Percentiles rank a stretch among this genome's conserved stretches.
Conservation (phyloP, 306 rosid genomes). For the Fragaria nilgerrensis region DNA sequence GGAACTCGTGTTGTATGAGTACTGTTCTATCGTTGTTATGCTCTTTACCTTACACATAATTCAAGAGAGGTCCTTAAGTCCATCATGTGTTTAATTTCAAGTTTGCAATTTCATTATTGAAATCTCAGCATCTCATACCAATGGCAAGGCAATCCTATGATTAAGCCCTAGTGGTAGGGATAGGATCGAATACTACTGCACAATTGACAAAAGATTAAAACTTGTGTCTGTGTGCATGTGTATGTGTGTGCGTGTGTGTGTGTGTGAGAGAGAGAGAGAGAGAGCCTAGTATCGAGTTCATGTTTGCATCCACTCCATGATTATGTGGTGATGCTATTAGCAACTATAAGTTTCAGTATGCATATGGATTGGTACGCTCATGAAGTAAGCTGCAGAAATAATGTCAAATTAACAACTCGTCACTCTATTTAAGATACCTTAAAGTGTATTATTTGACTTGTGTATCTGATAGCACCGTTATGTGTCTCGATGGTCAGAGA, state of each 20-base stretch:
- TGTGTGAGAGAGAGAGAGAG: neutral
- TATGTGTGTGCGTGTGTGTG: neutral
- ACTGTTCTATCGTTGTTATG: neutral
- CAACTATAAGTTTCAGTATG: neutral
- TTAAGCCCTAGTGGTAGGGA: neutral
- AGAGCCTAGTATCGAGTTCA: neutral
- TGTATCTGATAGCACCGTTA: neutral
- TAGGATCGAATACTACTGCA: neutral
- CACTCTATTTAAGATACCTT: neutral
- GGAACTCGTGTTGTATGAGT: neutral
- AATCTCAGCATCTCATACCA: neutral
- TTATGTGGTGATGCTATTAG: constrained; percentile 4
- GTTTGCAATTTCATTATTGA: neutral
- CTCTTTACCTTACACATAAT: neutral
- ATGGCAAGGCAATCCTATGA: neutral
- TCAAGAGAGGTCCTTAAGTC: neutral
- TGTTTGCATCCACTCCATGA: neutral
- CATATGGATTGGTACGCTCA: neutral
- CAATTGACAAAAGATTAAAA: neutral
- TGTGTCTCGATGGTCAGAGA: neutral
- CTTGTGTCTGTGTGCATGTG: neutral
- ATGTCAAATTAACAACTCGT: constrained; percentile 1
- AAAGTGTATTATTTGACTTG: neutral
- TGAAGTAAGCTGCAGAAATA: neutral
- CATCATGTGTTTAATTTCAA: neutral